Conservation (phyloP, 2,329 filamentous ascomycete genomes). For the Hypoxylon rubiginosum region DNA sequence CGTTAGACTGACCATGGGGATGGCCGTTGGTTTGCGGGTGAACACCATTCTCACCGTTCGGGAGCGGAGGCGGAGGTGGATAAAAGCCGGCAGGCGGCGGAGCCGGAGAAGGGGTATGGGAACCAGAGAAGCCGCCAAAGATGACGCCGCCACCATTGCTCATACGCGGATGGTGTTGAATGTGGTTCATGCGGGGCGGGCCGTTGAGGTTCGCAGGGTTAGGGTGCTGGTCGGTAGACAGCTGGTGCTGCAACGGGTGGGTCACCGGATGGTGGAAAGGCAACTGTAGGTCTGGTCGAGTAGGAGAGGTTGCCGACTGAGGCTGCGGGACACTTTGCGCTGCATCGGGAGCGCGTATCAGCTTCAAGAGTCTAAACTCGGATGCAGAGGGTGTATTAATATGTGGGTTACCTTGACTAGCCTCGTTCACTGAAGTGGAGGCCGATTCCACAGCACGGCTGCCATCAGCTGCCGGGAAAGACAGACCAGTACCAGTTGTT, state of each 20-base stretch:
- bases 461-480: conserved; percentile 18
- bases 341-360: conserved; percentile 40
- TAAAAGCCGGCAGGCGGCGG: conserved; percentile 63
- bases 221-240: conserved; percentile 41
- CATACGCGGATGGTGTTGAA: conserved; percentile 65
- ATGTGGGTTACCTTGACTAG: conserved; percentile 40
- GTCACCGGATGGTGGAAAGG: conserved; percentile 36
- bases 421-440: conserved; percentile 30
- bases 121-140: conserved; percentile 68
- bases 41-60: conserved; percentile 46
- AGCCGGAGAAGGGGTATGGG: conserved; percentile 70
- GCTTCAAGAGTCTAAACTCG: conserved; percentile 40
- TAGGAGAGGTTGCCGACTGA: conserved; percentile 43
- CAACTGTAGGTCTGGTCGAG: conserved; percentile 36
- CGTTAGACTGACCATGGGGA: conserved; percentile 47
- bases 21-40: conserved; percentile 46
- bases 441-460: conserved; percentile 23
- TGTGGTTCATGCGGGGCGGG: conserved; percentile 47
- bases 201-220: conserved; percentile 43
- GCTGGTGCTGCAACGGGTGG: conserved; percentile 41
- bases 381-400: conserved; percentile 13
- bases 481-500: conserved; percentile 9
- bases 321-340: conserved; percentile 38
- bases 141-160: conserved; percentile 67
- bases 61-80: conserved; percentile 61